Conservation (phyloP, 352 stramenopile genomes). For the Phytophthora constricta region DNA sequence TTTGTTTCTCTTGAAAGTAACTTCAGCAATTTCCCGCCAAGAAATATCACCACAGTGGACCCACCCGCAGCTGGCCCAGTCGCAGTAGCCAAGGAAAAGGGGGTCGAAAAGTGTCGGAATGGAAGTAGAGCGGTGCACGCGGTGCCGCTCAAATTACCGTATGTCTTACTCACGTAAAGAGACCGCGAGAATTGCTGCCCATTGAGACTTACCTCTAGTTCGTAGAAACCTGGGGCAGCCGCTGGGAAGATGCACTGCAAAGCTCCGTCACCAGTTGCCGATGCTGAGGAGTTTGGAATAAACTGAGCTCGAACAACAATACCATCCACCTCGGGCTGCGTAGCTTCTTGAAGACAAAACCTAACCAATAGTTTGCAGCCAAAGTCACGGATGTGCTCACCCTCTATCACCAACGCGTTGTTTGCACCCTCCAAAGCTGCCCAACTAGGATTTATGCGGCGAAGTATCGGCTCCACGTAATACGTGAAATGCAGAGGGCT, state of each 20-base stretch:
- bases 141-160: constrained; percentile 68
- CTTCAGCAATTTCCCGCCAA: constrained; percentile 58
- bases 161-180: constrained; percentile 63
- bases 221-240: constrained; percentile 52
- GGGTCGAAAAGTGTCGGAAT: constrained; percentile 61
- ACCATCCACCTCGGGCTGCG: constrained; percentile 8
- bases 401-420: constrained; percentile 44
- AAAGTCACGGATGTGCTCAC: constrained; percentile 61
- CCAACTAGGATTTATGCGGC: constrained; percentile 58
- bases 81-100: constrained; percentile 69
- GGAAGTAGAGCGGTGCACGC: constrained; percentile 65
- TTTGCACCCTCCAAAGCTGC: constrained; percentile 43
- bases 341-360: constrained; percentile 50
- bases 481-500: constrained; percentile 61
- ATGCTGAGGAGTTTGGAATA: constrained; percentile 19
- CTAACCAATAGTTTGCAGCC: constrained; percentile 51
- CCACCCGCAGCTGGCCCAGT: constrained; percentile 68
- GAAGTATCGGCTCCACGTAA: constrained; percentile 61
- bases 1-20: constrained; percentile 55
- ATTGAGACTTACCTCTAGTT: constrained; percentile 75
- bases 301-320: constrained; percentile 47
- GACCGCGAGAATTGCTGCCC: constrained; percentile 67
- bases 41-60: constrained; percentile 62
- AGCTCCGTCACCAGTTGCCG: constrained; percentile 12
- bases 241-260: constrained; percentile 47